A percentile compares a stretch with the other conserved stretches of the same genome.
Evolutionary conservation across 805 yeast genomes (phyloP).

Genomic region (Cyberlindnera amylophila): DNA sequence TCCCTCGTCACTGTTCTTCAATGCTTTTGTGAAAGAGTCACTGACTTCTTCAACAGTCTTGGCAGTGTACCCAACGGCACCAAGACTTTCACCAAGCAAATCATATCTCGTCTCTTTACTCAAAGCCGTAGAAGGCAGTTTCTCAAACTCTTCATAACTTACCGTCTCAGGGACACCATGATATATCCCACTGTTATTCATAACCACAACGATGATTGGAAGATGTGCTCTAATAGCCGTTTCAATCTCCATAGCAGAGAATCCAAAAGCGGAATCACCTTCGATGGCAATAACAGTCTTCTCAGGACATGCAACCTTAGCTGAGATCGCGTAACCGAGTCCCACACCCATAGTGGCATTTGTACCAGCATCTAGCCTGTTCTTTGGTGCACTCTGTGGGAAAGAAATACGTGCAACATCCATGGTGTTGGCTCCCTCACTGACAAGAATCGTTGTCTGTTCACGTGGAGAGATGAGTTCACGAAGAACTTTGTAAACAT

Average conservation of each 20-base stretch:
- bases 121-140: constrained; percentile 57
- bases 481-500: constrained; percentile 48
- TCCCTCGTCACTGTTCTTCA: constrained; percentile 28
- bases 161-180: constrained; percentile 50
- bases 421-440: constrained; percentile 81
- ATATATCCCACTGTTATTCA: constrained; percentile 73
- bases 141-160: constrained; percentile 21
- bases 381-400: constrained; percentile 47
- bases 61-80: constrained; percentile 51
- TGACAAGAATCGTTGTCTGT: constrained; percentile 40
- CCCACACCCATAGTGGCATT: constrained; percentile 80
- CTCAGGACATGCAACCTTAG: constrained; percentile 43
- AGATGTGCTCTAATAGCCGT: constrained; percentile 54
- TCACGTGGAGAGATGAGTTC: constrained; percentile 33
- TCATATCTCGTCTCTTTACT: constrained; percentile 57
- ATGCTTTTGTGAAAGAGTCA: constrained; percentile 33
- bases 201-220: constrained; percentile 55
- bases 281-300: constrained; percentile 54
- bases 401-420: constrained; percentile 64
- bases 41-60: constrained; percentile 38
- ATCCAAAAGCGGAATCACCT: constrained; percentile 79
- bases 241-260: constrained; percentile 69
- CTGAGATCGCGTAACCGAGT: constrained; percentile 63
- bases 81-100: constrained; percentile 48
- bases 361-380: constrained; percentile 67